Conservation (phyloP, 2,329 filamentous ascomycete species). For the Arachnopeziza araneosa region DNA sequence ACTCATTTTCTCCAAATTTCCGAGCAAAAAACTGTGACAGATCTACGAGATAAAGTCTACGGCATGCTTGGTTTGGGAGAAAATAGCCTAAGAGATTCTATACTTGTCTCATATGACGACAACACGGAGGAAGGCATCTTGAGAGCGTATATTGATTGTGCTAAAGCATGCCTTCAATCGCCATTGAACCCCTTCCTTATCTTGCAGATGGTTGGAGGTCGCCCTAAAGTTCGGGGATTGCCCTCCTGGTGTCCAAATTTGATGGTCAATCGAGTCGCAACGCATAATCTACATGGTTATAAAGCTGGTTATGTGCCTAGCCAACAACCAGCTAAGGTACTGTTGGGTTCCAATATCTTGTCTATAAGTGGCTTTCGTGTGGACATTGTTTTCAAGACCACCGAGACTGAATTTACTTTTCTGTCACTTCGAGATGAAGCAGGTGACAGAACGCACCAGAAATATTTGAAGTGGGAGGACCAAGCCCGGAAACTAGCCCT, state of each 20-base stretch:
- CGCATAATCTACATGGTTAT: too few species aligned
- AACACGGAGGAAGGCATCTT: not conserved
- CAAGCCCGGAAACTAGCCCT: not conserved
- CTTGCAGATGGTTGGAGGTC: not conserved
- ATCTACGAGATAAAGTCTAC: not conserved
- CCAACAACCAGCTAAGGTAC: not conserved
- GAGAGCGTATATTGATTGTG: not conserved
- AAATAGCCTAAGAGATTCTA: not conserved
- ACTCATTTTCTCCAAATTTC: not conserved
- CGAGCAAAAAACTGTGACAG: not conserved
- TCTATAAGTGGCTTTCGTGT: not conserved
- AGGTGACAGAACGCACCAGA: not conserved
- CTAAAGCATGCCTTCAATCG: not conserved
- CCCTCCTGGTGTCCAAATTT: not conserved
- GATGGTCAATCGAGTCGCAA: not conserved
- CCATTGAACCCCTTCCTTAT: not conserved
- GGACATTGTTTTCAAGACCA: not conserved
- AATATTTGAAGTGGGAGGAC: not conserved
- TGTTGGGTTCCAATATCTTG: not conserved
- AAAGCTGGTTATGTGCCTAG: too few species aligned
- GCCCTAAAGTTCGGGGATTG: not conserved
- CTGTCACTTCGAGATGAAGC: not conserved
- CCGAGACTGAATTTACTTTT: not conserved
- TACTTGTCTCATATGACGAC: not conserved
- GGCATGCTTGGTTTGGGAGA: not conserved